These are phyloP conservation scores for Pseudogymnoascus sp. DNA, from an alignment of 2,329 filamentous ascomycete genomes.

Conservation along the genomic window DNA sequence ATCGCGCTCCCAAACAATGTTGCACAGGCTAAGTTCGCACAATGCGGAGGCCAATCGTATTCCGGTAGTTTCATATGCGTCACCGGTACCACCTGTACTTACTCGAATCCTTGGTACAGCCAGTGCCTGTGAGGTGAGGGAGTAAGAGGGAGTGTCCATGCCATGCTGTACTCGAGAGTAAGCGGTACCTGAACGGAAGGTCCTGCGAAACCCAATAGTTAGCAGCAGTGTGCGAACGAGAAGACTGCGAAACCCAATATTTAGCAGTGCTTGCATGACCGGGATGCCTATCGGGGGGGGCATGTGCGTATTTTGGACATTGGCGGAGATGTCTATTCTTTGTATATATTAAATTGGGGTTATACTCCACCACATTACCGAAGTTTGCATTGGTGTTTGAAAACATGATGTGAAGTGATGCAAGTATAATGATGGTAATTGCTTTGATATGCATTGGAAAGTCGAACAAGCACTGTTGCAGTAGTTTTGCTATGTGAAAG, in stretches of 20 bases:
- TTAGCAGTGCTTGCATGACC: background rate
- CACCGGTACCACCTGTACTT: background rate
- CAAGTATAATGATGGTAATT: too few species aligned
- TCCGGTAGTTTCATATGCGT: slow-evolving; percentile 3
- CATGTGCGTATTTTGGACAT: background rate
- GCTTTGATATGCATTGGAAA: too few species aligned
- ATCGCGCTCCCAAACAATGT: slow-evolving; percentile 31
- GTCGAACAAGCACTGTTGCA: too few species aligned
- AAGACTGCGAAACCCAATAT: background rate
- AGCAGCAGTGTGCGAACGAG: background rate
- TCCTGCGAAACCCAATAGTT: background rate
- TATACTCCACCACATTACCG: background rate
- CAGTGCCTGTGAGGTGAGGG: background rate
- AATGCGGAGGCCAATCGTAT: slow-evolving; percentile 1
- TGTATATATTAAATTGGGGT: background rate
- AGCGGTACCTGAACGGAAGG: background rate
- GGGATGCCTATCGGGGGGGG: background rate
- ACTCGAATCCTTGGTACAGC: slow-evolving; percentile 10
- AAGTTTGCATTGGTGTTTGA: background rate
- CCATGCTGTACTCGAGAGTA: background rate
- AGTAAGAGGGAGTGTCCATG: background rate
- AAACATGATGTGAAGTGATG: background rate
- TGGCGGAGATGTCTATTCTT: background rate
- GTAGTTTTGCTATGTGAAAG: too few species aligned
- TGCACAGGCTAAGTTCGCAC: slow-evolving; percentile 1